Evolutionary conservation across 2,329 filamentous ascomycete species (phyloP), one percentile per base, ranked within the genome.

Genomic region (Scortechinia acanthostroma): DNA sequence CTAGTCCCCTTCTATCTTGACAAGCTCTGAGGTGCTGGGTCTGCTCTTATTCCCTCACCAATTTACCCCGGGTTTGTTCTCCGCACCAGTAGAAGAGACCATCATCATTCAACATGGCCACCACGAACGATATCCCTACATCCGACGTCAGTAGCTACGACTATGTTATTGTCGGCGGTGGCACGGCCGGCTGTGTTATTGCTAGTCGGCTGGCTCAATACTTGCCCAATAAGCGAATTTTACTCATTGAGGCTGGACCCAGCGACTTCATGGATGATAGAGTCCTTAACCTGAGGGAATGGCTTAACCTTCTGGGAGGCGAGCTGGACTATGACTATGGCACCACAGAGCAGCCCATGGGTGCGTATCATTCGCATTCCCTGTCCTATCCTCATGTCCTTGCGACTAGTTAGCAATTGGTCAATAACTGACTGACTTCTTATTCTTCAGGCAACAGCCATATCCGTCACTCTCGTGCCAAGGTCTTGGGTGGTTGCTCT

Each of bases 301-400:
- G 90, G 90, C 73, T 95, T 51, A 80, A 76, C 51, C 73, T 95
- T 43, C 79, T 95, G 21, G 90, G 90, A 51, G 88, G 88, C 58
- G 82, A 95, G 58, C 77, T 95, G 49, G 90, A 95, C 68, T 95
- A 91, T 65, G 89, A 95, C 66, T 95, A 95, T 66, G 79, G 79
- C 57, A 95, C 89, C 33, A 88, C 83, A 42, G 88, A 94, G 67
- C 90, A 95, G 70, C 89, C 89, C 51, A 93, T 80, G 69, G 76
- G 75, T 76, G 68, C 56, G 63, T 63, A 25, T 43, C 42, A 40
- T 4, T 3, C n/a, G 25, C 1, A 5, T 25, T 10, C 43, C 30
- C 17, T n/a, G n/a, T n/a, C n/a, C n/a, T n/a, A n/a, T n/a, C n/a
- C n/a, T n/a, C n/a, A n/a, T n/a, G n/a, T n/a, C n/a, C n/a, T n/a